Percentiles rank a stretch among this genome's conserved stretches.
These are phyloP conservation scores for Aspergillus sp. DNA, from an alignment of 2,329 filamentous ascomycete genomes.

Conservation along the genomic window DNA sequence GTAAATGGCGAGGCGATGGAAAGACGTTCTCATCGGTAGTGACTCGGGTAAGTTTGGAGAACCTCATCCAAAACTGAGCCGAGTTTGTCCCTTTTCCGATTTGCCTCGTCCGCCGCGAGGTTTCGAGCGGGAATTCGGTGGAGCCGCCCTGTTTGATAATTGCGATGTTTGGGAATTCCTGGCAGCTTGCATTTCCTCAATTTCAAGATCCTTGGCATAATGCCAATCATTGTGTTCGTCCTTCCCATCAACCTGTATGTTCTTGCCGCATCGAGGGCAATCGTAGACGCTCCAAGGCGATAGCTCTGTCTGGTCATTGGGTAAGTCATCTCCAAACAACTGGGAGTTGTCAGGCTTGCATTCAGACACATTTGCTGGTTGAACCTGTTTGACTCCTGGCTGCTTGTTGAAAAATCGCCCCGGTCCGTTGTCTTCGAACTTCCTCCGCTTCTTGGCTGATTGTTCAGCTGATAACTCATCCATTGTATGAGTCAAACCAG, in stretches of 20 bases:
- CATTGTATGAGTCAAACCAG: slow-evolving; percentile 17
- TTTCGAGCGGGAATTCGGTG: slow-evolving; percentile 23
- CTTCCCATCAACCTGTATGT: slow-evolving; percentile 58
- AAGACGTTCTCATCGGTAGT: neutral
- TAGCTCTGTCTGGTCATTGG: neutral
- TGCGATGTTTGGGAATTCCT: slow-evolving; percentile 18
- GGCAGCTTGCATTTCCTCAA: slow-evolving; percentile 54
- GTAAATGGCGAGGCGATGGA: neutral
- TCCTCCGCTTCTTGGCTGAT: slow-evolving; percentile 45
- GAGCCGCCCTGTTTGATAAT: slow-evolving; percentile 14
- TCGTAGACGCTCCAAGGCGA: slow-evolving; percentile 33
- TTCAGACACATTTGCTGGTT: neutral
- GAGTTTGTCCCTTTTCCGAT: slow-evolving; percentile 38
- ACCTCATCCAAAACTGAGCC: slow-evolving; percentile 33
- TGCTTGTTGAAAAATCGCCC: slow-evolving; percentile 58
- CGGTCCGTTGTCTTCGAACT: slow-evolving; percentile 53
- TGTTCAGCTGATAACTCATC: slow-evolving; percentile 14
- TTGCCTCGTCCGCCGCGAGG: slow-evolving; percentile 28
- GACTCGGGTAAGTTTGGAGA: neutral
- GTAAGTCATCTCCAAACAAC: neutral
- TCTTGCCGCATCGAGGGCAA: slow-evolving; percentile 67
- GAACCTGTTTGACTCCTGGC: neutral
- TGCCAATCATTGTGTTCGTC: slow-evolving; percentile 92
- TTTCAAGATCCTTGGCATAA: slow-evolving; percentile 81
- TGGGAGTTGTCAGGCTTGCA: neutral